These are phyloP conservation scores for Inga oerstediana DNA, from an alignment of 306 rosid species.

Conservation along the genomic window DNA sequence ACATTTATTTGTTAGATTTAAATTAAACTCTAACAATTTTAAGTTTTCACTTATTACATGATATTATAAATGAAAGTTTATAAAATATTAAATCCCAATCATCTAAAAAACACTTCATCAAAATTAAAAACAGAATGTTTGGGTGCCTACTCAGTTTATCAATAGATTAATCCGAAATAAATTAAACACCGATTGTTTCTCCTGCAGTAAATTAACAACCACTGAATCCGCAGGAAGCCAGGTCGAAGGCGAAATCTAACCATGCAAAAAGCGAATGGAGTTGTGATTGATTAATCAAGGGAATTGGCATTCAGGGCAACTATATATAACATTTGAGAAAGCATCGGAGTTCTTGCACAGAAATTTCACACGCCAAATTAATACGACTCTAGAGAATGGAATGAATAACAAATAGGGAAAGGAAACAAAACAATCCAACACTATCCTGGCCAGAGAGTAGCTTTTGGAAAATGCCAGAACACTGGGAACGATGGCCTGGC, in stretches of 20 bases:
- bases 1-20: too few species aligned
- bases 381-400: not conserved
- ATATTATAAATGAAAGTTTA: too few species aligned
- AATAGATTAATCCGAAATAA: too few species aligned
- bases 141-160: too few species aligned
- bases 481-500: constrained; percentile 23
- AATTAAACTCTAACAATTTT: too few species aligned
- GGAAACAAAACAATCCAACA: not conserved
- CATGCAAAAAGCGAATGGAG: not conserved
- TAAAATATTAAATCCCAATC: too few species aligned
- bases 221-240: not conserved
- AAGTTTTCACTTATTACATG: too few species aligned
- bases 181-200: too few species aligned
- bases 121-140: too few species aligned
- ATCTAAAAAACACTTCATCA: too few species aligned
- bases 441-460: constrained; percentile 10
- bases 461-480: constrained; percentile 37
- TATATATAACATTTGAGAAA: not conserved
- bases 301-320: not conserved
- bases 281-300: not conserved
- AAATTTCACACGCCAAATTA: not conserved
- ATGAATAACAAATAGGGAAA: not conserved
- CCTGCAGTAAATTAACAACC: too few species aligned
- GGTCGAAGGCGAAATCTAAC: not conserved
- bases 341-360: not conserved